Evolutionary conservation across 805 yeast species (phyloP), one percentile per base, ranked within the genome.

Genomic region (Saccharomyces jurei): DNA sequence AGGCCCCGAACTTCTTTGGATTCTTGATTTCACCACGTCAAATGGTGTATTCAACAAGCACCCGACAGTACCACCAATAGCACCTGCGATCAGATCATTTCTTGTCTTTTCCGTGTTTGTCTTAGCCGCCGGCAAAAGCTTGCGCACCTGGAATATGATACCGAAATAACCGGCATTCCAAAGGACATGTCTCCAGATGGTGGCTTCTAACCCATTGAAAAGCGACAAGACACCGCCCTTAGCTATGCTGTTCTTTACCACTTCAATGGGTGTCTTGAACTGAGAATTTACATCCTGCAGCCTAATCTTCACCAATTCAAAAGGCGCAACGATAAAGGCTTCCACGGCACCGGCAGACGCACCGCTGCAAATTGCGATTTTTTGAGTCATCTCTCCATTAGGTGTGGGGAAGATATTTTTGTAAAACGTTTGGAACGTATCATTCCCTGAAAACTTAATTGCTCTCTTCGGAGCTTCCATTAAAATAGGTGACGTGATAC

Each of bases 381-480:
- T 82, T 74, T 92, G 98, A 58, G 77, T 87, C 81, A 87, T 80
- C 59, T 80, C 71, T 13, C 52, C 52, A 13, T 50, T 52, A 8
- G 77, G 70, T 48, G 87, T 78, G 52, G 89, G 96, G 69, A 91
- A 89, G 22, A 74, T 69, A 30, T 77, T 76, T 61, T 82, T 81
- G 79, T 90, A 92, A 62, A 90, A 71, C 71, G 86, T 86, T 52
- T 96, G 92, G 86, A 96, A 94, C 71, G 89, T 95, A 70, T 94
- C 99, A 70, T 94, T 94, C 58, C 97, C 96, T 52, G 98, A 97
- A 70, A 94, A 94, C 73, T 94, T 94, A 61, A 96, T 91, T 46
- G 99, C 99, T 77, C 99, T 84, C 78, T 94, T 94, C 60, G 99
- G 99, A 13, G 98, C 99, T 73, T 94, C 99, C 99, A 94, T 94